Evolutionary conservation across 2,329 filamentous ascomycete genomes (phyloP).

Genomic region (Didymella lethalis): DNA sequence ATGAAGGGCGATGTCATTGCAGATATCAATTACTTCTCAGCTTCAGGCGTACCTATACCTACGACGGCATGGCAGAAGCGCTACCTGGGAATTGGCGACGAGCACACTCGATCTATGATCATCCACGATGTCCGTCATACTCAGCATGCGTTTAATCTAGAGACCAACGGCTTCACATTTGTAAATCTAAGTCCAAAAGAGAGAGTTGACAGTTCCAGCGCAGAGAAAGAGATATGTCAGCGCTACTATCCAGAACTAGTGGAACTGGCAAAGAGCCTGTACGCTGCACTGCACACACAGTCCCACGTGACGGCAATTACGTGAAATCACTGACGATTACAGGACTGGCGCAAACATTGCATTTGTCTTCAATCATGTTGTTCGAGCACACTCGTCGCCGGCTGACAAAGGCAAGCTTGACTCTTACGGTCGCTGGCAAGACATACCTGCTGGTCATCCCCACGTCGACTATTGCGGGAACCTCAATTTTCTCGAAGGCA

Average conservation of each 20-base stretch:
- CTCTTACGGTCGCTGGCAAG: constrained; percentile 54
- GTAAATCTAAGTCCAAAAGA: constrained; percentile 19
- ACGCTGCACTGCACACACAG: background rate
- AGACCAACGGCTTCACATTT: constrained; percentile 20
- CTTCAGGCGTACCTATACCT: constrained; percentile 22
- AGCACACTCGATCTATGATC: constrained; percentile 33
- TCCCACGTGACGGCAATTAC: background rate
- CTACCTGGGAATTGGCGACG: constrained; percentile 21
- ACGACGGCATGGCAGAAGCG: constrained; percentile 27
- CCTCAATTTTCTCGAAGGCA: constrained; percentile 20
- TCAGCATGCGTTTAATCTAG: constrained; percentile 20
- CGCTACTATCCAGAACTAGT: constrained; percentile 32
- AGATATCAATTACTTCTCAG: constrained; percentile 32
- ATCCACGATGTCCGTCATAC: constrained; percentile 56
- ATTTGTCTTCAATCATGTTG: constrained; percentile 49
- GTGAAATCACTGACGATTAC: background rate
- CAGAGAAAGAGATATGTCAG: constrained; percentile 24
- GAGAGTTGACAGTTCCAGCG: constrained; percentile 16
- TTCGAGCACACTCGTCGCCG: constrained; percentile 57
- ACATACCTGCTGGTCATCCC: constrained; percentile 31
- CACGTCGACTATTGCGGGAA: constrained; percentile 34
- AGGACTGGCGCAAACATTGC: constrained; percentile 29
- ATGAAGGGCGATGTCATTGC: constrained; percentile 21
- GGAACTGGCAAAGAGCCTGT: constrained; percentile 26
- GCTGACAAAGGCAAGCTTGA: constrained; percentile 54